Percentiles rank a stretch among this genome's conserved stretches.
phyloP scores from a whole-genome alignment of 768 basidiomycete species.

The Glaciozyma antarctica region DNA sequence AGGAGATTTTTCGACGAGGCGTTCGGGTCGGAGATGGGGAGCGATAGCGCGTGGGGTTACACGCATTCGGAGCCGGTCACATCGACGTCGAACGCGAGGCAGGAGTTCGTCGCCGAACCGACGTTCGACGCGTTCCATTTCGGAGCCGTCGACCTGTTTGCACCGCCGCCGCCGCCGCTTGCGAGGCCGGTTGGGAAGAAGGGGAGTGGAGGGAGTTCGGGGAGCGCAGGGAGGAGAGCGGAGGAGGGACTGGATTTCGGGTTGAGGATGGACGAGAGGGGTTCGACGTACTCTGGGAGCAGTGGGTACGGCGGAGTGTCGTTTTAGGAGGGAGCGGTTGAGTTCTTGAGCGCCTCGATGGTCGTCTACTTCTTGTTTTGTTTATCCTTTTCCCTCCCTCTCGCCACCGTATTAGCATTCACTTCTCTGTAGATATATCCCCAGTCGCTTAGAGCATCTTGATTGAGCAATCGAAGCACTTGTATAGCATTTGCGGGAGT shows the following conservation, averaged over 20 bases:
- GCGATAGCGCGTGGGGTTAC: not conserved
- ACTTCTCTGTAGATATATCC: too few species aligned
- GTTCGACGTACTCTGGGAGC: not conserved
- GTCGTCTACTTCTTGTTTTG: too few species aligned
- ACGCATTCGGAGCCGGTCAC: not conserved
- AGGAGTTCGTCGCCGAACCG: not conserved
- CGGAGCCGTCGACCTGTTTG: not conserved
- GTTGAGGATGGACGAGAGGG: not conserved
- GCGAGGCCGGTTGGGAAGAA: not conserved
- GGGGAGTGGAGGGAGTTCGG: too few species aligned
- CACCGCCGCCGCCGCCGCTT: not conserved
- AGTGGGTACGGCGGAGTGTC: too few species aligned
- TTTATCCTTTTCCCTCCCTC: too few species aligned
- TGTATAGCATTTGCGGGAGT: too few species aligned
- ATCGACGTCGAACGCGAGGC: not conserved
- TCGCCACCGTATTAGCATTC: too few species aligned
- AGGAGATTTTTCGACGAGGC: slow-evolving; percentile 12
- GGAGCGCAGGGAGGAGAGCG: not conserved
- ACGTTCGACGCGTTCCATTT: not conserved
- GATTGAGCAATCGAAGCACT: too few species aligned
- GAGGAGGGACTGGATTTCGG: slow-evolving; percentile 1
- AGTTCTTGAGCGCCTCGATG: too few species aligned
- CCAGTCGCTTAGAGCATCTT: too few species aligned
- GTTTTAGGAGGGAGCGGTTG: too few species aligned
- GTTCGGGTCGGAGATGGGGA: not conserved